Percentiles rank a stretch among this genome's conserved stretches.
These are phyloP conservation scores for Tanozyma kutaoensis DNA, from an alignment of 805 yeast species.

Conservation along the genomic window DNA sequence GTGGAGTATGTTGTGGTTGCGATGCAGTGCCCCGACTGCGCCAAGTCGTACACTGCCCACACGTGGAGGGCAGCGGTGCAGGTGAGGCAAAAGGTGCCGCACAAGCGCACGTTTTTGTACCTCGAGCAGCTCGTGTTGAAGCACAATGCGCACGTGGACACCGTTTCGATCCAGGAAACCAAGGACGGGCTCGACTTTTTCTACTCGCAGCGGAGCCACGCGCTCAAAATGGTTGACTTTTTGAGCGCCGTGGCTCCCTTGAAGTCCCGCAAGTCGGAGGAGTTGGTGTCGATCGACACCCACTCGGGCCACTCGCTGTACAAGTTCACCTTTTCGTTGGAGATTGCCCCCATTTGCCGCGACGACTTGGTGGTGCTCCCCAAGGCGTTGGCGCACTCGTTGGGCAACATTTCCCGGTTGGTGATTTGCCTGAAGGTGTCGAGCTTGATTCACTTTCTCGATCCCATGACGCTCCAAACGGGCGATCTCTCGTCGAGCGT, in stretches of 20 bases:
- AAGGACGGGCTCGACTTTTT: slow-evolving; percentile 93
- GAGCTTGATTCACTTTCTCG: slow-evolving; percentile 75
- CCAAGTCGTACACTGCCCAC: slow-evolving; percentile 88
- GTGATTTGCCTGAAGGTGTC: slow-evolving; percentile 78
- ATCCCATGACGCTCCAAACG: slow-evolving; percentile 66
- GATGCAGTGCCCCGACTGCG: slow-evolving; percentile 98
- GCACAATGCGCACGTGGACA: slow-evolving; percentile 87
- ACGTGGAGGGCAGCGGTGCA: slow-evolving; percentile 98
- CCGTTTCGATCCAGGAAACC: slow-evolving; percentile 84
- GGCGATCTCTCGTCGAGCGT: slow-evolving; percentile 60
- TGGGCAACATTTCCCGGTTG: slow-evolving; percentile 74
- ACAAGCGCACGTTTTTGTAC: slow-evolving; percentile 91
- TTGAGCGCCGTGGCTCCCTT: slow-evolving; percentile 75
- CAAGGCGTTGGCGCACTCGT: slow-evolving; percentile 64
- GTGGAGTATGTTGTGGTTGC: slow-evolving; percentile 90
- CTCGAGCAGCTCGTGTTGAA: slow-evolving; percentile 89
- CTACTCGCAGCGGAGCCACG: slow-evolving; percentile 80
- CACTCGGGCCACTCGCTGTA: slow-evolving; percentile 82
- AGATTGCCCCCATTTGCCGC: slow-evolving; percentile 91
- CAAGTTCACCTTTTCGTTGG: slow-evolving; percentile 87
- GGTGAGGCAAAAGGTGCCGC: slow-evolving; percentile 93
- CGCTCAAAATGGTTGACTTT: slow-evolving; percentile 88
- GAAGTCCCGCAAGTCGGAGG: slow-evolving; percentile 74
- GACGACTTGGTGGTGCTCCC: slow-evolving; percentile 93
- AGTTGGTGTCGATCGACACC: slow-evolving; percentile 81